Base-by-base conservation (phyloP, 2,329 filamentous ascomycete species). In the Aspergillus brunneoviolaceus region DNA sequence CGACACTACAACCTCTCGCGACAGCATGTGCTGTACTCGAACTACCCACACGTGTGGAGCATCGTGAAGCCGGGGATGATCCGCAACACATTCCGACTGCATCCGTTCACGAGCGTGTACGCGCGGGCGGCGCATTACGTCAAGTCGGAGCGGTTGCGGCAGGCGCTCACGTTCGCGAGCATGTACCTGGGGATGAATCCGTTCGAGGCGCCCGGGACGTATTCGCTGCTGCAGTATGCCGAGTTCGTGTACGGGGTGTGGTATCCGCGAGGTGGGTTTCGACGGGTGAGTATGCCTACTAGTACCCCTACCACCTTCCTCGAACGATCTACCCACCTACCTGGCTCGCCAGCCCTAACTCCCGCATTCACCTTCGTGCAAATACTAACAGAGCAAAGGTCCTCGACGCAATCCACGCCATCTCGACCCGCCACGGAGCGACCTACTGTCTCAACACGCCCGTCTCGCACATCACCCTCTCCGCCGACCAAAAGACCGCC, bases 121-220 rank as follows among this genome's bases (percentile, higher is more conserved):
- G 79, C 79, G 6, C 77, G 89, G 29, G 86, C 88, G 3, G 79
- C 83, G 27, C 82, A 81, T 62, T 91, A 91, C 68, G 92, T 92
- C 72, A 83, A 80, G 79, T 88, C 87, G 0, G 89, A 91, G 69
- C 79, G 88, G 59, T 70, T 92, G 67, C 79, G 89, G 61, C 77
- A 88, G 27, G 88, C 89, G 0, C 92, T 92, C 65, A 91, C 89
- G 0, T 92, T 92, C 74, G 88, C 85, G 23, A 91, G 87, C 67
- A 92, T 92, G 89, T 92, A 92, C 69, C 89, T 92, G 86, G 89
- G 89, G 0, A 92, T 92, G 89, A 87, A 82, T 57, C 89, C 89
- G 0, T 92, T 89, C 70, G 87, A 90, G 69, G 89, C 89, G 0
- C 89, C 89, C 0, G 88, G 86, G 3, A 91, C 89, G 2, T 92